phyloP scores from a whole-genome alignment of 148 eudicot genomes.

The Persicaria maculosa region DNA sequence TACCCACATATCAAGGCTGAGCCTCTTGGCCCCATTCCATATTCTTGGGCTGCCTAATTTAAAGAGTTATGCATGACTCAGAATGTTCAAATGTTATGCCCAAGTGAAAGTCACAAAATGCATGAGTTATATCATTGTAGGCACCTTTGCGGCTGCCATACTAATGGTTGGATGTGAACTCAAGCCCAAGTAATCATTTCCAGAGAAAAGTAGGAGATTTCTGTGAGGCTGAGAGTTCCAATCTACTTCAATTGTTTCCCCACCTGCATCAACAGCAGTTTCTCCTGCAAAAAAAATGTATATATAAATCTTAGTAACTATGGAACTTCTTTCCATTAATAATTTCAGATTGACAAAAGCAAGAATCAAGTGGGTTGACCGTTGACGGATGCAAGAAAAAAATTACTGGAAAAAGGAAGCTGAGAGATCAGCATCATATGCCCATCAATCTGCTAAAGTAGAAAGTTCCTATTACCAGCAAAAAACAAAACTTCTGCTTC shows the following conservation, averaged over 20 bases:
- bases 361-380: not conserved
- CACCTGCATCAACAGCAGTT: slow-evolving; percentile 9
- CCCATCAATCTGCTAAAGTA: not conserved
- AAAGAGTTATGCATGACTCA: slow-evolving; percentile 6
- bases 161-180: slow-evolving; percentile 83
- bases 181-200: slow-evolving; percentile 94
- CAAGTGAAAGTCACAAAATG: not conserved
- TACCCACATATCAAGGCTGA: slow-evolving; percentile 95
- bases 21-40: slow-evolving; percentile 99
- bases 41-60: slow-evolving; percentile 62
- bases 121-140: slow-evolving; percentile 10
- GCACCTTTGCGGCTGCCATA: slow-evolving; percentile 71
- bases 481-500: not conserved
- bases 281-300: not conserved
- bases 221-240: slow-evolving; percentile 22
- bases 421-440: not conserved
- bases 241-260: slow-evolving; percentile 1
- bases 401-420: not conserved
- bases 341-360: not conserved
- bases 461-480: not conserved
- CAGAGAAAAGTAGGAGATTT: slow-evolving; percentile 83
- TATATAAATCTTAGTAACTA: not conserved
- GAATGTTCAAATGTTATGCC: slow-evolving; percentile 3
- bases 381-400: not conserved
- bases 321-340: not conserved